A percentile compares a stretch with the other conserved stretches of the same genome.
Evolutionary conservation across 176 grass and related monocot genomes (phyloP).

Genomic region (Oryza meridionalis): DNA sequence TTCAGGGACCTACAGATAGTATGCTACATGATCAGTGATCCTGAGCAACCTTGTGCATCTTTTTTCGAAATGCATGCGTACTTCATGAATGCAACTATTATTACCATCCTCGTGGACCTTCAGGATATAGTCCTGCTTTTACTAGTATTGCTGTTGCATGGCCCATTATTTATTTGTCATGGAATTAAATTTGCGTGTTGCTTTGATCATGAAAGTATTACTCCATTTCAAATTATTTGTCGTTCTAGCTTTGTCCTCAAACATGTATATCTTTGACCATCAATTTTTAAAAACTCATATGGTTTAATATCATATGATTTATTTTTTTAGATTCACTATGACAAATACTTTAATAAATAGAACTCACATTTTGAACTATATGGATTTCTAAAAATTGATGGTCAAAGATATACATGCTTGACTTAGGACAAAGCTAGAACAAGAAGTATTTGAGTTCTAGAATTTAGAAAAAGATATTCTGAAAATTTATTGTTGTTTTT

Average conservation of each 20-base stretch:
- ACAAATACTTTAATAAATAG: too few species aligned
- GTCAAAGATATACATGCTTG: too few species aligned
- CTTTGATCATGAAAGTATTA: slow-evolving; percentile 3
- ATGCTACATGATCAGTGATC: neutral
- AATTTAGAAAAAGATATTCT: slow-evolving; percentile 19
- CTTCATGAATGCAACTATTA: slow-evolving; percentile 8
- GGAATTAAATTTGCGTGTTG: slow-evolving; percentile 1
- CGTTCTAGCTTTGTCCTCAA: too few species aligned
- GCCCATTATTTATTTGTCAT: slow-evolving; percentile 15
- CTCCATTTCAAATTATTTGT: too few species aligned
- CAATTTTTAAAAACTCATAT: too few species aligned
- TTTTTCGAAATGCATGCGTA: slow-evolving; percentile 13
- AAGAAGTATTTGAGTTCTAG: too few species aligned
- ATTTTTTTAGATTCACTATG: too few species aligned
- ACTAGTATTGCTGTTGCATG: slow-evolving; percentile 15
- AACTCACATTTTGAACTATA: too few species aligned
- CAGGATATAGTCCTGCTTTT: slow-evolving; percentile 7
- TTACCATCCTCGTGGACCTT: neutral
- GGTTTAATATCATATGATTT: too few species aligned
- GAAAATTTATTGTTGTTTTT: slow-evolving; percentile 29
- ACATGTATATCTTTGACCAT: too few species aligned
- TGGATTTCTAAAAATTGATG: too few species aligned
- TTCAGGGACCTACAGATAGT: neutral
- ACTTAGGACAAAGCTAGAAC: too few species aligned
- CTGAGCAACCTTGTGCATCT: neutral